These are phyloP conservation scores for Lepidium didymum DNA, from an alignment of 345 rosid genomes.

Conservation along the genomic window DNA sequence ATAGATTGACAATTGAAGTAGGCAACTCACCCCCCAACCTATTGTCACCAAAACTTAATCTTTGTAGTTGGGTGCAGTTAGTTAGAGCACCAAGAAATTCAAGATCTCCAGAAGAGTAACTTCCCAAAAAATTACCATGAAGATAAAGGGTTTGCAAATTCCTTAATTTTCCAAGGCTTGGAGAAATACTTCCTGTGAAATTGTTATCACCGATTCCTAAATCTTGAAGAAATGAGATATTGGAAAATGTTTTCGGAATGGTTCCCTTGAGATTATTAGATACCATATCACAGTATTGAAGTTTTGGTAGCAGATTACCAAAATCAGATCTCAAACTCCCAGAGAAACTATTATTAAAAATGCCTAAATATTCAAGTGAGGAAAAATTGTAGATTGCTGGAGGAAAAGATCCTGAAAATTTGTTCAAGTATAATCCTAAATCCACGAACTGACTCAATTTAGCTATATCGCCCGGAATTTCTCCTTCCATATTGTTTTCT, in stretches of 20 bases:
- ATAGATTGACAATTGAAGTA: not conserved
- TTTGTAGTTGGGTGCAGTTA: not conserved
- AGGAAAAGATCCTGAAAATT: not conserved
- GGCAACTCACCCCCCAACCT: not conserved
- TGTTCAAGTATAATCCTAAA: rapidly evolving
- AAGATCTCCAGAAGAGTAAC: not conserved
- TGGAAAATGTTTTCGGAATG: not conserved
- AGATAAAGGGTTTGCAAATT: not conserved
- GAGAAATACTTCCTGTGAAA: not conserved
- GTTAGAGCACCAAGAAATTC: not conserved
- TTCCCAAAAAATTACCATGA: not conserved
- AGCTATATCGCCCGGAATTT: not conserved
- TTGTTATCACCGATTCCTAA: not conserved
- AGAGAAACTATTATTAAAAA: not conserved
- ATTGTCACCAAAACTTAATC: rapidly evolving
- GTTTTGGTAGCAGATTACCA: not conserved
- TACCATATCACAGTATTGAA: not conserved
- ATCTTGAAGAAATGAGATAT: not conserved
- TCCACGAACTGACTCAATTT: not conserved
- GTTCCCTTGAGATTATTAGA: not conserved
- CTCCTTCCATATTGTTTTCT: not conserved
- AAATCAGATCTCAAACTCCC: not conserved
- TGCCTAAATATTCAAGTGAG: not conserved
- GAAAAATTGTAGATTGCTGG: not conserved
- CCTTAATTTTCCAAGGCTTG: not conserved